Percentiles rank a stretch among this genome's conserved stretches.
Conservation (phyloP, 257 asterid species). For the Penstemon newberryi region DNA sequence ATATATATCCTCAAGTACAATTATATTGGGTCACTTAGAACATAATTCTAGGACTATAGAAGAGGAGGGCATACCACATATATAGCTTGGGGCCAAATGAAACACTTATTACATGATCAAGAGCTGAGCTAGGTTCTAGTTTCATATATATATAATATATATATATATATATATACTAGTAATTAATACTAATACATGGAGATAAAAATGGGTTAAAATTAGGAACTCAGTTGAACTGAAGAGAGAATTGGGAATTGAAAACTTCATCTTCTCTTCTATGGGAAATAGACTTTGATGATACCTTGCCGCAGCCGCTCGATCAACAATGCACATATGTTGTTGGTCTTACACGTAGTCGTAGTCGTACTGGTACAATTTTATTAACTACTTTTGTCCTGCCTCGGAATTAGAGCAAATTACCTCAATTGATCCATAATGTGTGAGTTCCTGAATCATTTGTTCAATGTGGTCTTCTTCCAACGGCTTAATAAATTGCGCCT, state of each 20-base stretch:
- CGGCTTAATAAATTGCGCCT: slow-evolving; percentile 31
- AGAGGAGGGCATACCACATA: background rate
- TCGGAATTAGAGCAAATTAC: slow-evolving; percentile 34
- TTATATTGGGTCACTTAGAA: slow-evolving; percentile 11
- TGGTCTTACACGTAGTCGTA: no score
- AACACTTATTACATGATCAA: background rate
- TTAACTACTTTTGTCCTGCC: slow-evolving; percentile 27
- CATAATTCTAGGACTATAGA: slow-evolving; percentile 13
- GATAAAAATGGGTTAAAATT: no score
- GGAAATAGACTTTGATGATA: no score
- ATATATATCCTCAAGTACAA: background rate
- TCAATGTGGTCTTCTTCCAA: slow-evolving; percentile 66
- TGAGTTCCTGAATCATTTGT: slow-evolving; percentile 74
- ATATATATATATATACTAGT: no score
- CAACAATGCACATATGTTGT: background rate
- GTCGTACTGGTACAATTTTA: background rate
- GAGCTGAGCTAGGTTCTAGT: background rate
- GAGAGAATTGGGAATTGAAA: no score
- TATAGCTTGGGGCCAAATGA: no score
- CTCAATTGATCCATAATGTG: slow-evolving; percentile 60
- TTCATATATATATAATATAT: background rate
- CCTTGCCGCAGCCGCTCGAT: background rate
- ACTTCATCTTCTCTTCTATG: background rate
- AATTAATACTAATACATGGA: no score
- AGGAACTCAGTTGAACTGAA: background rate